Conservation (phyloP, 2,329 filamentous ascomycete species). For the Xylariaceae sp. region DNA sequence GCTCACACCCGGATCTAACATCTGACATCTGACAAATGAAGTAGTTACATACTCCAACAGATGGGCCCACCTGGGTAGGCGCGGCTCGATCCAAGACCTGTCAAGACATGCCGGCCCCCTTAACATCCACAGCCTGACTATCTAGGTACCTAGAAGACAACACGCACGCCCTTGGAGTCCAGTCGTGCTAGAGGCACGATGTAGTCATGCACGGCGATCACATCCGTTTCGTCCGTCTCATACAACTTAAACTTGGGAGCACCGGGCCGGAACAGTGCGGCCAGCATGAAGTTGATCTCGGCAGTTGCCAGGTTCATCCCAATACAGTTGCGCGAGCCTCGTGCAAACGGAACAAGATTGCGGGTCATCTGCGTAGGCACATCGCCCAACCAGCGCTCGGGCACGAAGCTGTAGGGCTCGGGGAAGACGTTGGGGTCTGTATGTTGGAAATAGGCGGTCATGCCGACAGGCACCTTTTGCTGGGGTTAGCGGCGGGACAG, state of each 20-base stretch:
- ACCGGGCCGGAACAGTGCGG: conserved; percentile 12
- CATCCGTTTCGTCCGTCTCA: conserved; percentile 12
- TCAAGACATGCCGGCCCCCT: no score
- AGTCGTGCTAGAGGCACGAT: conserved; percentile 9
- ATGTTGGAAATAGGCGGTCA: conserved; percentile 20
- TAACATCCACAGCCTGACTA: no score
- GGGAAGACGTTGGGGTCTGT: conserved; percentile 19
- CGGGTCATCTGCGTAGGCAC: conserved; percentile 9
- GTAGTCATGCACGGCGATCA: conserved; percentile 11
- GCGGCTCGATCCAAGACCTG: no score
- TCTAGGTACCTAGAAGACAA: no score
- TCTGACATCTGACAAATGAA: no score
- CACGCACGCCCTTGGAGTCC: conserved; percentile 11
- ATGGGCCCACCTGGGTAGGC: no score
- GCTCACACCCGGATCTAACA: no score
- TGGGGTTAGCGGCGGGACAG: not conserved
- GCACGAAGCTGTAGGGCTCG: conserved; percentile 15
- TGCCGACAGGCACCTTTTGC: conserved; percentile 16
- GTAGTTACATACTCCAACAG: no score
- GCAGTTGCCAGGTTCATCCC: conserved; percentile 13
- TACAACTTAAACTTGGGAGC: conserved; percentile 9
- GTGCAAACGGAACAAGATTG: conserved; percentile 14
- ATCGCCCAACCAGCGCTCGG: conserved; percentile 15
- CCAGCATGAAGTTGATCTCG: conserved; percentile 11
- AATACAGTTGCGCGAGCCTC: conserved; percentile 13